Conservation (phyloP, 2,329 filamentous ascomycete species). For the Blastomyces emzantsi region DNA sequence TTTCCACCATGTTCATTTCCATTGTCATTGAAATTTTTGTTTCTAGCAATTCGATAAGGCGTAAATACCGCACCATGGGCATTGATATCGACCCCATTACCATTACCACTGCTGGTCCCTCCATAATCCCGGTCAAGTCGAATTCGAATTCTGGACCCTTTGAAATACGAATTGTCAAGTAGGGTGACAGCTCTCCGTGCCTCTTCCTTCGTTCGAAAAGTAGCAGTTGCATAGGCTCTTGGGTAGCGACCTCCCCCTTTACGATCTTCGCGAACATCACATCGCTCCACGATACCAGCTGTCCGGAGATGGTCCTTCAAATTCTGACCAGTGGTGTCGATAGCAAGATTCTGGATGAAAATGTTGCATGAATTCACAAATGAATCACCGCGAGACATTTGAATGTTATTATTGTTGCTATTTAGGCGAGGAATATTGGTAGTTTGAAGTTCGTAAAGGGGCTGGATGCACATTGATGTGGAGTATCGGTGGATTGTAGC, state of each 20-base stretch:
- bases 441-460: conserved; percentile 15
- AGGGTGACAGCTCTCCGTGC: conserved; percentile 27
- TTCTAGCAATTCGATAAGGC: neutral
- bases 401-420: conserved; percentile 12
- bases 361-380: conserved; percentile 14
- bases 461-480: conserved; percentile 18
- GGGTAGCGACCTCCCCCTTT: conserved; percentile 17
- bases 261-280: conserved; percentile 24
- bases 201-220: conserved; percentile 28
- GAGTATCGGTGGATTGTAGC: conserved; percentile 26
- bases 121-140: conserved; percentile 24
- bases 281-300: conserved; percentile 26
- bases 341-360: conserved; percentile 23
- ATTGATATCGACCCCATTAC: neutral
- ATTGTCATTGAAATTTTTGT: neutral
- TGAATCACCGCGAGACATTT: conserved; percentile 4
- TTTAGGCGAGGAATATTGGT: conserved; percentile 12
- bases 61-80: neutral
- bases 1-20: neutral
- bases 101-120: conserved; percentile 9
- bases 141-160: conserved; percentile 28
- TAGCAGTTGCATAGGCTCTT: conserved; percentile 24
- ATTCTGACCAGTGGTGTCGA: conserved; percentile 23
- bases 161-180: conserved; percentile 29
- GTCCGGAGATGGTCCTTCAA: conserved; percentile 25